phyloP scores from a whole-genome alignment of 768 basidiomycete genomes.

The Podaxis sp. region DNA sequence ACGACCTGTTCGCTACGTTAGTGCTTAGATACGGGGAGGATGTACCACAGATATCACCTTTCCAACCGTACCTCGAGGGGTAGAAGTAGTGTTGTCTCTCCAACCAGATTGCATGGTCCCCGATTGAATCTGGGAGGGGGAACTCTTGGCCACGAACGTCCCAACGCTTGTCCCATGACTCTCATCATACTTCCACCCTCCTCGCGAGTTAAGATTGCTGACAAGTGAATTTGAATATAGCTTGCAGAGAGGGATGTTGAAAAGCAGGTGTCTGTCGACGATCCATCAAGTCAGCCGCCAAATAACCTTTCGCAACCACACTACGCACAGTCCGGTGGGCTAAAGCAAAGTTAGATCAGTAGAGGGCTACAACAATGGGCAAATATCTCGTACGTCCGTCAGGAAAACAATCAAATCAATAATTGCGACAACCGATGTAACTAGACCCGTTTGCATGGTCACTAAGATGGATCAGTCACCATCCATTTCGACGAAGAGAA shows the following conservation, averaged over 20 bases:
- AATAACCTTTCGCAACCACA: neutral
- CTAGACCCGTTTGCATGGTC: no score
- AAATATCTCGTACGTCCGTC: no score
- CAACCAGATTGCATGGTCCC: neutral
- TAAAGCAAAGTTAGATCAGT: neutral
- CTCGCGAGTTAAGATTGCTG: slow-evolving; percentile 33
- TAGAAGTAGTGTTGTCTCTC: neutral
- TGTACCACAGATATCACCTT: neutral
- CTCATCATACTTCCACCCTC: slow-evolving; percentile 25
- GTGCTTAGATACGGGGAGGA: neutral
- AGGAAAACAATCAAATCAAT: no score
- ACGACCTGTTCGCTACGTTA: neutral
- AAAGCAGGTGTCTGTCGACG: slow-evolving; percentile 31
- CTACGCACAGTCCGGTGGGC: neutral
- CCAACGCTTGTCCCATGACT: neutral
- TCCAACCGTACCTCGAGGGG: neutral
- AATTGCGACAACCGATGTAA: no score
- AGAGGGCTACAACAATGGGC: neutral
- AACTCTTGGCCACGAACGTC: neutral
- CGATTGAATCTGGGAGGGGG: neutral
- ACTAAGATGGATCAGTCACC: no score
- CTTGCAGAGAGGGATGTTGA: slow-evolving; percentile 37
- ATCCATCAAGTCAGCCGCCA: neutral
- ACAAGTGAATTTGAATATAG: slow-evolving; percentile 41
- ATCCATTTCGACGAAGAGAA: no score